These are phyloP conservation scores for Centrapalus pauciflorus DNA, from an alignment of 129 eudicot genomes.

Conservation along the genomic window DNA sequence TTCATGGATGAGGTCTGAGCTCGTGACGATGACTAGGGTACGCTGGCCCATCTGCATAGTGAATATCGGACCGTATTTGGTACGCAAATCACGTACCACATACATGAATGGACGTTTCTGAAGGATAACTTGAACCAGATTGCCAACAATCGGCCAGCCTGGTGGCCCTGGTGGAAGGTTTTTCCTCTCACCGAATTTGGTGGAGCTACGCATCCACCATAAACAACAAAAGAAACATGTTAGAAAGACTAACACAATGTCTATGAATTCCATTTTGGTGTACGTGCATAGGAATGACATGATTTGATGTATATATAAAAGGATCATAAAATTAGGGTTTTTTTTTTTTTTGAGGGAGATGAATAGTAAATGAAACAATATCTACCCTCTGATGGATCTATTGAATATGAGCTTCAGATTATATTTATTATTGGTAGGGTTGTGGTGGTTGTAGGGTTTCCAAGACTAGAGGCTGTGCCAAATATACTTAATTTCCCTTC, in stretches of 20 bases:
- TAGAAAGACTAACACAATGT: constrained; percentile 27
- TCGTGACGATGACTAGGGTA: constrained; percentile 64
- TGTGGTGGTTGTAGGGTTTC: constrained; percentile 9
- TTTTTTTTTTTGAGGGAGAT: constrained; percentile 5
- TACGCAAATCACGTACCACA: constrained; percentile 70
- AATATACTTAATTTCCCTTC: constrained; percentile 1
- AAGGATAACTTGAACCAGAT: constrained; percentile 77
- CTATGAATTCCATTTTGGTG: constrained; percentile 50
- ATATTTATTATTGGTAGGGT: constrained; percentile 21
- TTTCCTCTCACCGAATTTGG: constrained; percentile 14
- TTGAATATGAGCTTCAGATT: constrained; percentile 26
- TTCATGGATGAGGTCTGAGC: constrained; percentile 90
- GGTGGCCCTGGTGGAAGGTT: constrained; percentile 95
- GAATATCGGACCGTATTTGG: constrained; percentile 85
- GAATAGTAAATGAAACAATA: constrained; percentile 32
- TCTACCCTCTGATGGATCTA: constrained; percentile 35
- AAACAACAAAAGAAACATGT: constrained; percentile 39
- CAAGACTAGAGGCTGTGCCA: neutral
- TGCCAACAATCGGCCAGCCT: constrained; percentile 94
- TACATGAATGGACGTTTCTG: constrained; percentile 75
- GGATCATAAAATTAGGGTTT: constrained; percentile 10
- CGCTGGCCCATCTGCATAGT: constrained; percentile 98
- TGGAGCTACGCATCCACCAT: constrained; percentile 60
- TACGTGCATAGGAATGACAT: neutral
- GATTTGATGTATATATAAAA: neutral